Evolutionary conservation across 495 filamentous ascomycete genomes (phyloP).

Genomic region (Penicillium pancosmium): DNA sequence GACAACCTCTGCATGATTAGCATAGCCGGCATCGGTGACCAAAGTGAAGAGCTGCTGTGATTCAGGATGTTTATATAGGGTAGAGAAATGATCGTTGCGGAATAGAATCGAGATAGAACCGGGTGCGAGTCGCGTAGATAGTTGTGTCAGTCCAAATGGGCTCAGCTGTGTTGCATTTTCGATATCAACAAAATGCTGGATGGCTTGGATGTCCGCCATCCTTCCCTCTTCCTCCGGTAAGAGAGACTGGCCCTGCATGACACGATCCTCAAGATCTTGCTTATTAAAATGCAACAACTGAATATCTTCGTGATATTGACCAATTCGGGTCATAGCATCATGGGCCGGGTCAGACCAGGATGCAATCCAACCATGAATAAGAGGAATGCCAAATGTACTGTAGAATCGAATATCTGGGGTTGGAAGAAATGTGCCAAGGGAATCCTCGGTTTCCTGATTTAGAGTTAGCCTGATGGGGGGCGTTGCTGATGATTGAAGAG

Average conservation of each 20-base stretch:
- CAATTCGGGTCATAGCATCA: constrained; percentile 67
- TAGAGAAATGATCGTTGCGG: constrained; percentile 95
- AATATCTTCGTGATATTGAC: constrained; percentile 84
- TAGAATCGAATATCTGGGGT: constrained; percentile 87
- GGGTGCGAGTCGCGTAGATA: constrained; percentile 64
- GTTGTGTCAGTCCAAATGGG: constrained; percentile 71
- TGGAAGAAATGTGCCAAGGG: constrained; percentile 73
- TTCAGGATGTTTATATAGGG: constrained; percentile 79
- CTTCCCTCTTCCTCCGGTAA: constrained; percentile 66
- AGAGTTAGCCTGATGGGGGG: constrained; percentile 23
- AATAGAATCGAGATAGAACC: constrained; percentile 87
- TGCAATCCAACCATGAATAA: constrained; percentile 95
- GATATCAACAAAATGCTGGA: constrained; percentile 75
- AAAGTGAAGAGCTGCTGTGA: constrained; percentile 72
- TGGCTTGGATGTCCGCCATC: constrained; percentile 77
- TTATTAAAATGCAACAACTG: constrained; percentile 85
- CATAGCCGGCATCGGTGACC: constrained; percentile 91
- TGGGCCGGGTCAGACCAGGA: constrained; percentile 62
- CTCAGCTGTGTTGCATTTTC: constrained; percentile 87
- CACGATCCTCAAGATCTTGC: constrained; percentile 82
- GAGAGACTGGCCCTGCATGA: constrained; percentile 57
- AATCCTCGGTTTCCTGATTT: constrained; percentile 45
- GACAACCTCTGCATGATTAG: constrained; percentile 85
- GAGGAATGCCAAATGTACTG: constrained; percentile 79
- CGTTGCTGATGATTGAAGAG: background rate